Base-by-base conservation (phyloP, 1,139 yeast species). In the Taphrina deformans region DNA sequence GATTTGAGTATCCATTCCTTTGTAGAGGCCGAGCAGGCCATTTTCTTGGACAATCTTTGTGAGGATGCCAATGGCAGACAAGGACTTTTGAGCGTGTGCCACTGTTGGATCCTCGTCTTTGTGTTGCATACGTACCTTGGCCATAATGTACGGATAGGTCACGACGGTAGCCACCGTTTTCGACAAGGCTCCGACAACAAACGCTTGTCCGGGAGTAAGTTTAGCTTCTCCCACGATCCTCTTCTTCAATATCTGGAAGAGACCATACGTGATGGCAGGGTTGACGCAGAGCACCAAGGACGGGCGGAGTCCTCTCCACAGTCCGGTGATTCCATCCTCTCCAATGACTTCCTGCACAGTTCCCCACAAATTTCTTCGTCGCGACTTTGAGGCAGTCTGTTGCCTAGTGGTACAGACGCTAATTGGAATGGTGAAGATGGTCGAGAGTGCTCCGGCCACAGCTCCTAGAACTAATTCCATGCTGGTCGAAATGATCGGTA, bases 201-300 rank as follows among this genome's bases (percentile, higher is more conserved):
- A 89, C 72, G 87, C 84, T 75, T 88, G 88, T 67, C 81, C 78
- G 4, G 95, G 89, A 12, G 83, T 79, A 70, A 89, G 79, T 70
- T 76, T 76, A 65, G 78, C 73, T 33, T 74, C 73, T 21, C 80
- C 80, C 73, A 80, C 87, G 55, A 88, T 71, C 3, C 83, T 71
- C 65, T 79, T 80, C 74, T 83, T 86, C 71, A 89, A 79, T 69
- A 90, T 82, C 74, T 88, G 93, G 74, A 85, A 88, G 1, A 91
- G 82, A 4, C 96, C 96, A 74, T 89, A 90, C 4, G 96, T 89
- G 73, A 89, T 89, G 50, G 96, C 86, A 3, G 96, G 96, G 77
- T 89, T 89, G 67, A 87, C 79, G 44, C 95, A 89, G 63, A 89
- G 81, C 4, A 89, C 88, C 72, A 89, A 77, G 12, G 91, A 85